Percentiles rank a stretch among this genome's conserved stretches.
These are phyloP conservation scores for Lentinula raphanica DNA, from an alignment of 768 basidiomycete genomes.

Conservation along the genomic window DNA sequence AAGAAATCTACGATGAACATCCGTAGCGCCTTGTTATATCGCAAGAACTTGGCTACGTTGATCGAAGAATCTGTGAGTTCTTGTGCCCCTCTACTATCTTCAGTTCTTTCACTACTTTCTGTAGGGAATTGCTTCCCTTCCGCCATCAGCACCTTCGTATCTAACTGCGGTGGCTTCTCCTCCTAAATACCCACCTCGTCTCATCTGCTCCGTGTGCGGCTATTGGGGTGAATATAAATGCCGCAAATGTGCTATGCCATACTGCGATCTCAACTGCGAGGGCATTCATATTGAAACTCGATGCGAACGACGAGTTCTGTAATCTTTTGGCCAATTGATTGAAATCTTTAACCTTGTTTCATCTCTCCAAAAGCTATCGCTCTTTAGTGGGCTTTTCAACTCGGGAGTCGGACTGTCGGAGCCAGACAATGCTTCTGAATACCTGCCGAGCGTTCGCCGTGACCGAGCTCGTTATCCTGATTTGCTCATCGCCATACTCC, in stretches of 20 bases:
- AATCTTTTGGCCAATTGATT: constrained; percentile 32
- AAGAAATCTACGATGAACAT: constrained; percentile 82
- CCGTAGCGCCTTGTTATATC: constrained; percentile 74
- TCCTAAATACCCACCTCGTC: constrained; percentile 58
- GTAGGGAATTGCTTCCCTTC: constrained; percentile 56
- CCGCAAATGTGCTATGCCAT: constrained; percentile 69
- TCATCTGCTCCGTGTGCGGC: constrained; percentile 82
- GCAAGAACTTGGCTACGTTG: constrained; percentile 68
- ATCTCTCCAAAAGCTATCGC: too few species aligned
- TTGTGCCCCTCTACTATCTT: background rate
- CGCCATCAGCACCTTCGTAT: constrained; percentile 58
- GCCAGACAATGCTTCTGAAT: too few species aligned
- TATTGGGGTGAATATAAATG: constrained; percentile 81
- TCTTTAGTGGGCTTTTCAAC: too few species aligned
- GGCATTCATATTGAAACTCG: constrained; percentile 73
- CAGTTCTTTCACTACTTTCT: background rate
- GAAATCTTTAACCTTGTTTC: background rate
- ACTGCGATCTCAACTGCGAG: constrained; percentile 71
- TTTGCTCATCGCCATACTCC: too few species aligned
- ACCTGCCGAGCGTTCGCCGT: too few species aligned
- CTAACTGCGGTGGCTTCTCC: constrained; percentile 61
- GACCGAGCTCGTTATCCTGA: too few species aligned
- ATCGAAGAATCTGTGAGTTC: constrained; percentile 74
- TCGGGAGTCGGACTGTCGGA: too few species aligned
- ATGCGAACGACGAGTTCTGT: constrained; percentile 71